Evolutionary conservation across 768 basidiomycete species (phyloP).

Genomic region (Mycena galericulata): DNA sequence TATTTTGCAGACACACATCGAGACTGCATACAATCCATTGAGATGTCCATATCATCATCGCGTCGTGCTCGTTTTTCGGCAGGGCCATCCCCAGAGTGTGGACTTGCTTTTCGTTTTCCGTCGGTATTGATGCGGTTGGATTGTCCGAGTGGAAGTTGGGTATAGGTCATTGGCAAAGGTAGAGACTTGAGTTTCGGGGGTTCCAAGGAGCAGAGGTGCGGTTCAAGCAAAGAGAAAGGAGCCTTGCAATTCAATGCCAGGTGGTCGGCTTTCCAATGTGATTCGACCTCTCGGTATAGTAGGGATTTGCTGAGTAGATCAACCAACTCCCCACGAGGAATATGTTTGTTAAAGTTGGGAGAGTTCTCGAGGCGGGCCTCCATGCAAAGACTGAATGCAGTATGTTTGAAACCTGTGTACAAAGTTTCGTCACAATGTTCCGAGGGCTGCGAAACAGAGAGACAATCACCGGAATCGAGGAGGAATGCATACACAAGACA

Average conservation of each 20-base stretch:
- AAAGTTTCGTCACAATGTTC: constrained; percentile 26
- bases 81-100: constrained; percentile 58
- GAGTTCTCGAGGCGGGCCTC: constrained; percentile 81
- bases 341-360: constrained; percentile 75
- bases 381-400: constrained; percentile 83
- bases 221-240: constrained; percentile 80
- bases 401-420: constrained; percentile 77
- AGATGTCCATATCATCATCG: constrained; percentile 60
- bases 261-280: constrained; percentile 78
- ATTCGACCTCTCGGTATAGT: constrained; percentile 85
- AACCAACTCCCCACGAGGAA: constrained; percentile 84
- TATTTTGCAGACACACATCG: constrained; percentile 44
- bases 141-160: constrained; percentile 15
- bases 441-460: not conserved
- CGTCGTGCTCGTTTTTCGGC: constrained; percentile 74
- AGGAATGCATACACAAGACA: constrained; percentile 89
- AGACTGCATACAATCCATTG: constrained; percentile 49
- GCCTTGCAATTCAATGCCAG: constrained; percentile 75
- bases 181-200: constrained; percentile 44
- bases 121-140: constrained; percentile 8
- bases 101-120: constrained; percentile 65
- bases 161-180: constrained; percentile 24
- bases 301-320: constrained; percentile 86
- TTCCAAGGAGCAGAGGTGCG: constrained; percentile 75
- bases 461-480: constrained; percentile 75